These are phyloP conservation scores for Phlebiopsis flavidoalba DNA, from an alignment of 768 basidiomycete genomes.

Conservation along the genomic window DNA sequence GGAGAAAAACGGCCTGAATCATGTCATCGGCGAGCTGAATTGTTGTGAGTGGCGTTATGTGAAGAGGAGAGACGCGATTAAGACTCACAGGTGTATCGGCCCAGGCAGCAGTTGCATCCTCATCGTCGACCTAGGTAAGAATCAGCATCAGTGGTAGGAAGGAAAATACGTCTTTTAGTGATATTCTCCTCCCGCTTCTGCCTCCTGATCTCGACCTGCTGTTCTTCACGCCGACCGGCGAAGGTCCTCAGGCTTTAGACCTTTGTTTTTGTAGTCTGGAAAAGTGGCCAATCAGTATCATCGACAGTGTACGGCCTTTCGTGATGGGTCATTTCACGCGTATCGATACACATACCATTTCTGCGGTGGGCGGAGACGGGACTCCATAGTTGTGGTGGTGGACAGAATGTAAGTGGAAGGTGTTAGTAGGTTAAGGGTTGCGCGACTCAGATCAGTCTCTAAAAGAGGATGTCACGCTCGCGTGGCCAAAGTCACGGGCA, in stretches of 20 bases:
- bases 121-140: slow-evolving; percentile 99
- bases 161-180: slow-evolving; percentile 93
- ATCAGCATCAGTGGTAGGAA: slow-evolving; percentile 67
- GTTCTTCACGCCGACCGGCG: slow-evolving; percentile 95
- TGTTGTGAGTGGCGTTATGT: slow-evolving; percentile 5
- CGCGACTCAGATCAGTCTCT: slow-evolving; percentile 15
- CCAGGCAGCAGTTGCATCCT: slow-evolving; percentile 58
- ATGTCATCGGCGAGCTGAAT: slow-evolving; percentile 80
- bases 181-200: slow-evolving; percentile 99
- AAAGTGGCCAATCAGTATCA: slow-evolving; percentile 33
- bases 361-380: slow-evolving; percentile 72
- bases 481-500: slow-evolving; percentile 10
- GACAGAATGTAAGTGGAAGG: slow-evolving; percentile 12
- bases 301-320: background rate
- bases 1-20: slow-evolving; percentile 89
- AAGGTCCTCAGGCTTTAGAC: slow-evolving; percentile 87
- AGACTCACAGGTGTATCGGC: slow-evolving; percentile 63
- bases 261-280: slow-evolving; percentile 87
- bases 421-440: slow-evolving; percentile 15
- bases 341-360: slow-evolving; percentile 44
- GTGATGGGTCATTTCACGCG: background rate
- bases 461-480: slow-evolving; percentile 15
- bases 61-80: slow-evolving; percentile 7
- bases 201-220: slow-evolving; percentile 97
- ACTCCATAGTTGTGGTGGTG: slow-evolving; percentile 38